Percentiles rank a stretch among this genome's conserved stretches.
These are phyloP conservation scores for Alternaria brassicae DNA, from an alignment of 2,329 filamentous ascomycete species.

Conservation along the genomic window DNA sequence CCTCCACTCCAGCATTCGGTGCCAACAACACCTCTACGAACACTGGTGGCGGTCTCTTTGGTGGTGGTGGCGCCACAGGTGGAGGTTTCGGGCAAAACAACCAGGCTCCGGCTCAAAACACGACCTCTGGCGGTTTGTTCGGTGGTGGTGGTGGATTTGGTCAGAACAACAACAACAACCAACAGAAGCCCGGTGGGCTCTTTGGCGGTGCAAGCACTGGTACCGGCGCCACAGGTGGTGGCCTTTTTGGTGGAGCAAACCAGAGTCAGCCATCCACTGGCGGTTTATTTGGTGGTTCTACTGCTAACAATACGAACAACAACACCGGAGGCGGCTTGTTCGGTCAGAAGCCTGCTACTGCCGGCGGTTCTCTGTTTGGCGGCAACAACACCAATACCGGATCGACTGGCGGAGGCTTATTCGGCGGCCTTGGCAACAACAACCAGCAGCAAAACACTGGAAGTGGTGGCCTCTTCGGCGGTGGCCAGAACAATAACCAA, in stretches of 20 bases:
- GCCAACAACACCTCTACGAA: conserved; percentile 33
- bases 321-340: conserved; percentile 51
- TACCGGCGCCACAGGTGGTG: conserved; percentile 50
- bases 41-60: conserved; percentile 40
- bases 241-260: conserved; percentile 59
- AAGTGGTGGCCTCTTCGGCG: conserved; percentile 49
- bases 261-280: conserved; percentile 33
- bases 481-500: conserved; percentile 53
- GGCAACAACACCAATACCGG: conserved; percentile 25
- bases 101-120: conserved; percentile 31
- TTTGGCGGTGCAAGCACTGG: conserved; percentile 41
- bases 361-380: conserved; percentile 40
- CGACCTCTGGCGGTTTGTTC: conserved; percentile 52
- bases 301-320: conserved; percentile 44
- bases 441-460: conserved; percentile 44
- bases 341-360: conserved; percentile 43
- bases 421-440: conserved; percentile 43
- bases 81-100: conserved; percentile 46
- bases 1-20: conserved; percentile 40
- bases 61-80: conserved; percentile 25
- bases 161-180: conserved; percentile 45
- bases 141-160: conserved; percentile 49
- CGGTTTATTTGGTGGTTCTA: conserved; percentile 60
- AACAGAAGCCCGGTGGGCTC: conserved; percentile 50
- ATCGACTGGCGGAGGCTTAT: conserved; percentile 42